A percentile compares a stretch with the other conserved stretches of the same genome.
Evolutionary conservation across 208 protist genomes (phyloP).

Genomic region (Acanthamoeba castellanii): DNA sequence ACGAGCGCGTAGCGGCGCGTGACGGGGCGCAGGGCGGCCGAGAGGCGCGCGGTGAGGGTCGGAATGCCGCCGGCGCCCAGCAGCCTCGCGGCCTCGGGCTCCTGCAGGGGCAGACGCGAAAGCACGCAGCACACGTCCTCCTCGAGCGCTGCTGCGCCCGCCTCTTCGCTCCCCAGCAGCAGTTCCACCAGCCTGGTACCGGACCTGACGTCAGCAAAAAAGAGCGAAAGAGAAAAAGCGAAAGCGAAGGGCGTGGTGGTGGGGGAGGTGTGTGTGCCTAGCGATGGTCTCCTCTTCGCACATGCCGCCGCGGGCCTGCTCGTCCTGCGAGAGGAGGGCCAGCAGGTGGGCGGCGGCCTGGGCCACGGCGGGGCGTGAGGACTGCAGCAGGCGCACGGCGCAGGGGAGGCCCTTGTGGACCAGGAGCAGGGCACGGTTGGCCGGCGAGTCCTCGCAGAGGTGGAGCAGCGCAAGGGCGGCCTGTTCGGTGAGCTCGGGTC

Average conservation of each 20-base stretch:
- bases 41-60: not conserved
- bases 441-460: not conserved
- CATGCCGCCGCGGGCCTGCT: not conserved
- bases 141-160: not conserved
- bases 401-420: conserved; percentile 9
- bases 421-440: not conserved
- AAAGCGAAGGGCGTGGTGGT: no score
- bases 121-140: conserved; percentile 52
- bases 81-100: not conserved
- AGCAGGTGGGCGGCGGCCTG: not conserved
- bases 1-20: not conserved
- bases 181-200: conserved; percentile 1
- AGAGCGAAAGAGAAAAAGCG: no score
- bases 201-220: not conserved
- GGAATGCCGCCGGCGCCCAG: not conserved
- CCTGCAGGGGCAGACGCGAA: conserved; percentile 34
- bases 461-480: conserved; percentile 4
- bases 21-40: not conserved
- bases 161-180: not conserved
- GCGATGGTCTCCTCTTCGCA: conserved; percentile 24
- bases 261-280: no score
- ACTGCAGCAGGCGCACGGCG: not conserved
- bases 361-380: not conserved
- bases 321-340: not conserved
- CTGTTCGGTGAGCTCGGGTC: conserved; percentile 13